A percentile compares a stretch with the other conserved stretches of the same genome.
Evolutionary conservation across 345 rosid species (phyloP).

Genomic region (Euphorbia lathyris): DNA sequence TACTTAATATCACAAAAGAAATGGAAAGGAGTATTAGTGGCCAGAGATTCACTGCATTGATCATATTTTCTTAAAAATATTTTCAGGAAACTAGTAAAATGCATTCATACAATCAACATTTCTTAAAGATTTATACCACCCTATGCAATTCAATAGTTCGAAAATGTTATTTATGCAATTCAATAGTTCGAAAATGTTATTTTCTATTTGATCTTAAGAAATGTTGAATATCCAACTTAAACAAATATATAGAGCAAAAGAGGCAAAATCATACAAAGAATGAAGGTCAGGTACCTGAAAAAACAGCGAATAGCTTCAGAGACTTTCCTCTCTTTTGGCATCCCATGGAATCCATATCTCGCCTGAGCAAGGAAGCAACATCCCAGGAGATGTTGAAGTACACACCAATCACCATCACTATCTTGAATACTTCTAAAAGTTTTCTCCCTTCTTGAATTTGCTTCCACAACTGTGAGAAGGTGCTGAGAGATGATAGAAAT

Average conservation of each 20-base stretch:
- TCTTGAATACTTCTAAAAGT: conserved; percentile 68
- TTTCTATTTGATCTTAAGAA: not conserved
- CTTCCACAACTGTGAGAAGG: conserved; percentile 65
- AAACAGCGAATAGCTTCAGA: conserved; percentile 80
- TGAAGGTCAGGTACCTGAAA: conserved; percentile 55
- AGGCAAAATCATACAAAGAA: not conserved
- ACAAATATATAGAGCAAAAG: not conserved
- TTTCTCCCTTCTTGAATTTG: conserved; percentile 63
- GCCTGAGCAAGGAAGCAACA: conserved; percentile 88
- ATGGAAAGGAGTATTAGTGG: not conserved
- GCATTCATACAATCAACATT: not conserved
- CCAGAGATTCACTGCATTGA: not conserved
- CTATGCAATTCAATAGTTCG: not conserved
- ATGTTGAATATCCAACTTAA: not conserved
- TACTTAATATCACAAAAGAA: not conserved
- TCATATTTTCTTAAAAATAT: not conserved
- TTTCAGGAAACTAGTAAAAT: not conserved
- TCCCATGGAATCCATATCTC: conserved; percentile 51
- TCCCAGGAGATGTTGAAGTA: conserved; percentile 89
- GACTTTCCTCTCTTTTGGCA: conserved; percentile 64
- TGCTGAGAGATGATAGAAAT: conserved; percentile 31
- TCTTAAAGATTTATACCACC: not conserved
- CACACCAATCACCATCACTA: conserved; percentile 68
- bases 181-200: not conserved
- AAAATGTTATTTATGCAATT: not conserved